Evolutionary conservation across 2,329 filamentous ascomycete species (phyloP).

Genomic region (Ceratocystiopsis brevicomis): DNA sequence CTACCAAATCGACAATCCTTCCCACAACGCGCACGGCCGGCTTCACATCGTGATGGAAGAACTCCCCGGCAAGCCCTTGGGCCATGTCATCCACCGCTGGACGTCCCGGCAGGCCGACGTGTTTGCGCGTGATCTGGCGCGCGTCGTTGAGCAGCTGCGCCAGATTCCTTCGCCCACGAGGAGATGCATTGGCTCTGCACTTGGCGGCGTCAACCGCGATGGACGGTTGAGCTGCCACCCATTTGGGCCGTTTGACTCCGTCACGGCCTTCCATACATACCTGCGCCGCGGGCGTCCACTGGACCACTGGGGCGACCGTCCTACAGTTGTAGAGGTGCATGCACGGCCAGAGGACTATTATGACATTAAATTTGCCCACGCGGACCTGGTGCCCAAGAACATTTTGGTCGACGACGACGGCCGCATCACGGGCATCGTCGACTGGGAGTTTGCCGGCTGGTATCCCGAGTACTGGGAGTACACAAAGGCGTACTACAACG

Average conservation of each 20-base stretch:
- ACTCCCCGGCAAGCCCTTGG: too few relatives aligned
- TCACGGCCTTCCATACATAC: slow-evolving; percentile 1
- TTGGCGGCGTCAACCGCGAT: not conserved
- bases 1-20: not conserved
- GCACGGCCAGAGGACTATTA: not conserved
- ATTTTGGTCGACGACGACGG: not conserved
- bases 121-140: not conserved
- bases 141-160: not conserved
- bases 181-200: not conserved
- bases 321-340: not conserved
- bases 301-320: not conserved
- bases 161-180: not conserved
- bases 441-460: slow-evolving; percentile 1
- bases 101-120: not conserved
- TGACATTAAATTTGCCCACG: not conserved
- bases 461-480: slow-evolving; percentile 1
- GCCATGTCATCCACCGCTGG: too few relatives aligned
- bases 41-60: not conserved
- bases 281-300: not conserved
- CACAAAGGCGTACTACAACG: not conserved
- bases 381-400: not conserved
- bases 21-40: not conserved
- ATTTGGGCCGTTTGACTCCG: not conserved
- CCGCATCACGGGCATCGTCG: not conserved
- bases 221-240: not conserved